Percentiles rank a stretch among this genome's conserved stretches.
Evolutionary conservation across 306 rosid species (phyloP).

Genomic region (Vachellia collinsii): DNA sequence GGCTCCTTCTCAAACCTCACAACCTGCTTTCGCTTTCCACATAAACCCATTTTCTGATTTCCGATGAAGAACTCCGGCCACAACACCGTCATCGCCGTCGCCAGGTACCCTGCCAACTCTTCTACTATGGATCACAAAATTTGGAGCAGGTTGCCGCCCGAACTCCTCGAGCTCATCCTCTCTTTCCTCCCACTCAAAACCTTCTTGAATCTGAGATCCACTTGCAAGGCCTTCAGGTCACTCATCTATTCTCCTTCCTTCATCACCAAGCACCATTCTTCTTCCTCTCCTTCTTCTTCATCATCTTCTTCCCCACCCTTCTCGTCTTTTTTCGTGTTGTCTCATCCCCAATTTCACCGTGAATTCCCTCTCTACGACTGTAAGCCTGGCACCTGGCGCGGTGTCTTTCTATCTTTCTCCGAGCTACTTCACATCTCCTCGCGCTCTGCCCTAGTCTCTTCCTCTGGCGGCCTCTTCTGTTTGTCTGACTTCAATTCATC

Average conservation of each 20-base stretch:
- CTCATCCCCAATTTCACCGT: conserved; percentile 74
- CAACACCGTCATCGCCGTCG: background rate
- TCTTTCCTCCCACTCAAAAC: conserved; percentile 71
- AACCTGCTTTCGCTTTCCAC: background rate
- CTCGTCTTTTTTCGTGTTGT: conserved; percentile 75
- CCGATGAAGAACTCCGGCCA: conserved; percentile 7
- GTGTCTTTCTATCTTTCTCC: conserved; percentile 50
- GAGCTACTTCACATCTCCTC: conserved; percentile 41
- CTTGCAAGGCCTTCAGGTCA: conserved; percentile 75
- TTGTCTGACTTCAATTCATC: conserved; percentile 52
- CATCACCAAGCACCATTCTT: conserved; percentile 58
- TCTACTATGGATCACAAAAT: conserved; percentile 70
- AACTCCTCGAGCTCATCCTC: conserved; percentile 70
- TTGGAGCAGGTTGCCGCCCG: conserved; percentile 80
- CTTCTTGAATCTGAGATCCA: conserved; percentile 69
- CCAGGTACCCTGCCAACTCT: background rate
- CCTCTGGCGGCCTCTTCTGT: conserved; percentile 77
- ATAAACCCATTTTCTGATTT: background rate
- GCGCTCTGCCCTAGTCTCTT: conserved; percentile 51
- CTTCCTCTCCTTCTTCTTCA: conserved; percentile 41
- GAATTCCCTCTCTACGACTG: conserved; percentile 75
- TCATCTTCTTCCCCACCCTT: conserved; percentile 50
- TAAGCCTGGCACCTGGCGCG: conserved; percentile 62
- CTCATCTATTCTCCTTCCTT: conserved; percentile 74
- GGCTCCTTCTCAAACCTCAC: background rate